A percentile compares a stretch with the other conserved stretches of the same genome.
These are phyloP conservation scores for Aureobasidium uvarum DNA, from an alignment of 2,329 filamentous ascomycete species.

Conservation along the genomic window DNA sequence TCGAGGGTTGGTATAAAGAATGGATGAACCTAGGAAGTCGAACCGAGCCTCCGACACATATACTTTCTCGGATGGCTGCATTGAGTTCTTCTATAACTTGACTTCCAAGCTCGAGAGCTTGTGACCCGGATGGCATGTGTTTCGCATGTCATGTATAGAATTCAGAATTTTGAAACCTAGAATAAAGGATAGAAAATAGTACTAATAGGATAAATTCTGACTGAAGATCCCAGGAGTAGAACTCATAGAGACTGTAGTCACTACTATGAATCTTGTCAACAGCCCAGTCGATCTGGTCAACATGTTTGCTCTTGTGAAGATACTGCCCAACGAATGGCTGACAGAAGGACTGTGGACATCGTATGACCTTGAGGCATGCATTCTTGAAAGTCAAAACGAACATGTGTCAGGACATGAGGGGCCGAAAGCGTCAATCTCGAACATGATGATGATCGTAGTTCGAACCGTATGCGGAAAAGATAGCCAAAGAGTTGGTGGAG, in stretches of 20 bases:
- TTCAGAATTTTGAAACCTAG: not conserved
- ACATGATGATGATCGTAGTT: not conserved
- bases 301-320: too few species aligned
- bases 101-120: not conserved
- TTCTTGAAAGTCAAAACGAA: not conserved
- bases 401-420: not conserved
- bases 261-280: too few species aligned
- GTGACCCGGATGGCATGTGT: not conserved
- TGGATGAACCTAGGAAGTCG: not conserved
- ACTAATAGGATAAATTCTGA: too few species aligned
- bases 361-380: not conserved
- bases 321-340: not conserved
- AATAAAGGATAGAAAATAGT: not conserved
- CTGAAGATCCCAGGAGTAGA: not conserved
- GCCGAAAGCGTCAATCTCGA: not conserved
- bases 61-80: not conserved
- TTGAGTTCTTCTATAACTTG: too few species aligned
- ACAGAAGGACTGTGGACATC: not conserved
- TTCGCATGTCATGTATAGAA: not conserved
- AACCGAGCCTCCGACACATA: not conserved
- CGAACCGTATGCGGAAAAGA: not conserved
- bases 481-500: not conserved
- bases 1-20: not conserved
- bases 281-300: not conserved
- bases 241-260: not conserved